Evolutionary conservation across 768 basidiomycete species (phyloP), one percentile per base, ranked within the genome.

Genomic region (Dacryopinax primogenitus): DNA sequence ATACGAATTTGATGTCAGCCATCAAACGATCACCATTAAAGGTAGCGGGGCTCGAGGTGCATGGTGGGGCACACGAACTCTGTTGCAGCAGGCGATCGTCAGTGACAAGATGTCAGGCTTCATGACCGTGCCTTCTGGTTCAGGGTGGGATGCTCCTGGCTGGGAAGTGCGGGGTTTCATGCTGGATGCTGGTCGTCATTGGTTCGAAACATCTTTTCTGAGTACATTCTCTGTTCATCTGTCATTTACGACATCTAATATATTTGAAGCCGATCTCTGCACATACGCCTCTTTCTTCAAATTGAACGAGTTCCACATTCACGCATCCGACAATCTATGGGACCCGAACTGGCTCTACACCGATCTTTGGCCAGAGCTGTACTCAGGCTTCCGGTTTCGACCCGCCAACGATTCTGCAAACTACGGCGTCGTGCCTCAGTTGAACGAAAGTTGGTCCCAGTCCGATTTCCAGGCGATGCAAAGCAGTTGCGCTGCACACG

Each of bases 141-240:
- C 67, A 1, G 76, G 76, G 0, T 69, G 71, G 0, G 78, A 80
- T 68, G 68, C 74, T 13, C 79, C 79, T 0, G 78, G 77, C 1
- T 79, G 79, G 78, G 78, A 76, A 62, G 70, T 78, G 1, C 76
- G 78, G 35, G 79, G 79, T 0, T 78, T 80, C 69, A 78, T 80
- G 79, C 72, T 80, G 1, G 79, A 80, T 65, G 75, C 73, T 4
- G 79, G 77, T n/a, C 74, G 78, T 7, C 79, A 80, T 67, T 79
- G 77, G 77, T 80, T 76, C 62, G 70, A 74, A 3, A 71, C 75
- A 0, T 71, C 72, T 11, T 79, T 80, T 65, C 71, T 79, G 16
- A 71, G 78, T 75, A 47, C 65, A 73, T 66, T 1, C 0, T 0
- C 9, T 33, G n/a, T 13, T 30, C 28, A 18, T 41, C 33, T 63